A percentile compares a stretch with the other conserved stretches of the same genome.
phyloP scores from a whole-genome alignment of 495 filamentous ascomycete genomes.

The Daldinia concentrica region DNA sequence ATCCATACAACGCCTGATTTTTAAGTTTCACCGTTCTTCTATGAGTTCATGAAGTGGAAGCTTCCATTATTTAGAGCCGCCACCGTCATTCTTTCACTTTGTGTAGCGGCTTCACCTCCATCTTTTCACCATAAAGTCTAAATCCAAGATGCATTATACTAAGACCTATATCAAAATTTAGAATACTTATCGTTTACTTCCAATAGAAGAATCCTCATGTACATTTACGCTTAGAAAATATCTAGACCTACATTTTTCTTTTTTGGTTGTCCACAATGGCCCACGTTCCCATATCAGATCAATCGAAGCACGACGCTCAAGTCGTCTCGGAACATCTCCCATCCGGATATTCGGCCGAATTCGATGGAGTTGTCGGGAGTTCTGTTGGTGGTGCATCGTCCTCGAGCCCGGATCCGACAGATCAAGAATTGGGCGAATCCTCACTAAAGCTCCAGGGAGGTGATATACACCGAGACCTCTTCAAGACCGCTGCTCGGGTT shows the following conservation, averaged over 20 bases:
- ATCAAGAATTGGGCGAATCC: constrained; percentile 56
- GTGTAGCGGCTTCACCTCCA: not conserved
- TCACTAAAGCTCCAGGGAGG: constrained; percentile 72
- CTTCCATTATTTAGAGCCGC: constrained; percentile 10
- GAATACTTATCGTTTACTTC: not conserved
- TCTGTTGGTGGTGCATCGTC: constrained; percentile 46
- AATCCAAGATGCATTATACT: constrained; percentile 20
- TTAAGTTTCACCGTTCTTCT: constrained; percentile 38
- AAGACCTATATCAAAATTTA: not conserved
- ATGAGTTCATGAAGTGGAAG: constrained; percentile 29
- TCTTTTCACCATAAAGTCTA: not conserved
- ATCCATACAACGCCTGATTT: constrained; percentile 11
- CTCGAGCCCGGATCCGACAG: constrained; percentile 47
- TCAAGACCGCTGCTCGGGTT: constrained; percentile 64
- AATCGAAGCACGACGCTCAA: constrained; percentile 44
- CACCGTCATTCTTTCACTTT: constrained; percentile 1
- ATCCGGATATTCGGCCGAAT: constrained; percentile 56
- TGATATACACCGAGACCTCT: constrained; percentile 75
- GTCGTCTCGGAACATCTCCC: constrained; percentile 58
- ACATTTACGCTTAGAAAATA: constrained; percentile 5
- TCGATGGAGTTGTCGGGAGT: constrained; percentile 37
- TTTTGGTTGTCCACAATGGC: constrained; percentile 15
- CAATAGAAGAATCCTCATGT: not conserved
- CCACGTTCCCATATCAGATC: constrained; percentile 29
- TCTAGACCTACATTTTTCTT: not conserved